phyloP scores from a whole-genome alignment of 257 asterid species.

The Gynochthodes officinalis region DNA sequence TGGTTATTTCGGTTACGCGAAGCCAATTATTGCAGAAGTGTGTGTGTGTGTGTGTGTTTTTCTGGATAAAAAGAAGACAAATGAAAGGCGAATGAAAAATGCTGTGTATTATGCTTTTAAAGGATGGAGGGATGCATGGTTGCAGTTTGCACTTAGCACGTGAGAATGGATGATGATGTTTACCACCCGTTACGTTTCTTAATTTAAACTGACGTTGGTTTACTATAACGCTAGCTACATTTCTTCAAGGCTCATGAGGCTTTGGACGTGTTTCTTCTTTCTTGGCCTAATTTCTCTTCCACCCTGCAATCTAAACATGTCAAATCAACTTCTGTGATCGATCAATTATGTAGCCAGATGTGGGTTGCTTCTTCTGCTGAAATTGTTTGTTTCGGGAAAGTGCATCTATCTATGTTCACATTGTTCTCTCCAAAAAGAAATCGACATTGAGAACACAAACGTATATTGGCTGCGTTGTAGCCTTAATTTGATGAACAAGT shows the following conservation, averaged over 20 bases:
- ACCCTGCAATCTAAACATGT: no score
- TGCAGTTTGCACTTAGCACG: conserved; percentile 27
- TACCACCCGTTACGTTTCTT: conserved; percentile 21
- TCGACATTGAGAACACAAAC: no score
- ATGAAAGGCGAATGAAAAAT: conserved; percentile 16
- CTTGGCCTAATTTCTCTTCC: background rate
- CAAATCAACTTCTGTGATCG: no score
- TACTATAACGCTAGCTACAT: conserved; percentile 25
- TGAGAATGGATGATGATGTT: conserved; percentile 1
- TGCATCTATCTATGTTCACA: no score
- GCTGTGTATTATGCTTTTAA: background rate
- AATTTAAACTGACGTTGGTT: conserved; percentile 3
- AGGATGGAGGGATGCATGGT: conserved; percentile 8
- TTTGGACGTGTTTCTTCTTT: background rate
- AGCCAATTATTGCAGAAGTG: background rate
- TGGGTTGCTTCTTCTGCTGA: background rate
- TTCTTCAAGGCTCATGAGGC: background rate
- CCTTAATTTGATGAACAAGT: no score
- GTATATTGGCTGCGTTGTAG: no score
- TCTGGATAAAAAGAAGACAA: conserved; percentile 3
- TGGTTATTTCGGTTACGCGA: background rate
- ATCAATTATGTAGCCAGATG: no score
- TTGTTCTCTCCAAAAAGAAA: no score
- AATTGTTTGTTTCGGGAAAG: background rate
- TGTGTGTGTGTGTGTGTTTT: no score